Evolutionary conservation across 371 early-diverging fungal genomes (phyloP).

Genomic region (Mortierella sp.): DNA sequence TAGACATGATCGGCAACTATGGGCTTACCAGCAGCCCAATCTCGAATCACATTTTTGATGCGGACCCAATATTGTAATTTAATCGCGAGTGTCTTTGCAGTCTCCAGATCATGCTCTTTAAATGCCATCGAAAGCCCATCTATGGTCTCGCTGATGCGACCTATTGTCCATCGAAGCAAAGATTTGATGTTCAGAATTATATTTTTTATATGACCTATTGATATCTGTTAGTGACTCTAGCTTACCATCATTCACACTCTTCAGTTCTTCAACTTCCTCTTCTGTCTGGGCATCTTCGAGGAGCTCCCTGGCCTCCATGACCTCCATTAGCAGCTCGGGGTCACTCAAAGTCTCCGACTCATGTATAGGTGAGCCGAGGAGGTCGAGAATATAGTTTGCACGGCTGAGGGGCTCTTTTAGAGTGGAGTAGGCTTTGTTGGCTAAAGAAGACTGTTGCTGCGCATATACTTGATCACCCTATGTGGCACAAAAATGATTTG

Average conservation of each 20-base stretch:
- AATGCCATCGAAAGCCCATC: constrained; percentile 65
- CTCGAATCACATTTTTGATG: constrained; percentile 71
- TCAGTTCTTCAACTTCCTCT: constrained; percentile 66
- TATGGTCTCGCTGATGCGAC: constrained; percentile 57
- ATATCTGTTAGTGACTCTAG: not conserved
- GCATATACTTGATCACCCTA: constrained; percentile 81
- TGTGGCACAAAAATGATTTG: not conserved
- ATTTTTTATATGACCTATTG: not conserved
- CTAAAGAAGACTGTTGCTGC: constrained; percentile 82
- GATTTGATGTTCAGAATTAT: not conserved
- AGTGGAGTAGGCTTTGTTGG: constrained; percentile 90
- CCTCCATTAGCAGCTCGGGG: constrained; percentile 83
- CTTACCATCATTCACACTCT: constrained; percentile 63
- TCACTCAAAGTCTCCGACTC: constrained; percentile 80
- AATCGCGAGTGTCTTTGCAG: constrained; percentile 70
- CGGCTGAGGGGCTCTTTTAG: constrained; percentile 83
- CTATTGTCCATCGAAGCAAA: constrained; percentile 27
- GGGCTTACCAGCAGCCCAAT: constrained; percentile 69
- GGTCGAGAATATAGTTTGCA: constrained; percentile 83
- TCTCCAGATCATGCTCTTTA: constrained; percentile 59
- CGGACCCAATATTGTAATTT: constrained; percentile 80
- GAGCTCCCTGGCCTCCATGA: constrained; percentile 83
- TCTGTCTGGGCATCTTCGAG: constrained; percentile 75
- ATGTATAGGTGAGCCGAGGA: constrained; percentile 68
- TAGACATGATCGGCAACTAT: constrained; percentile 55